Conservation (phyloP, 805 yeast species). For the Metschnikowia peoriensis region DNA sequence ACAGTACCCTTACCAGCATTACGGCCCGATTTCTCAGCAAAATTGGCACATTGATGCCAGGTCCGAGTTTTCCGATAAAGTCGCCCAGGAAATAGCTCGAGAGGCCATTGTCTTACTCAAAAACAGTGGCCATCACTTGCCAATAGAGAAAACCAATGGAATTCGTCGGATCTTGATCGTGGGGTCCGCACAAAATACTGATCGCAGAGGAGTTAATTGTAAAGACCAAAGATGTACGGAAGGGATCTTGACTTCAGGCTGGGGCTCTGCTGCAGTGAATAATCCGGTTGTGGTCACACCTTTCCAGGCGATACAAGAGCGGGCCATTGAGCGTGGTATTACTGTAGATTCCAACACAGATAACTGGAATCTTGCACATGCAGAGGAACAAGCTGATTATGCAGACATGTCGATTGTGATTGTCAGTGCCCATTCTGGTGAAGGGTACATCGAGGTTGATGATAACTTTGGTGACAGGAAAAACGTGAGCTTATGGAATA, state of each 20-base stretch:
- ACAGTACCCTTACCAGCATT: slow-evolving; percentile 50
- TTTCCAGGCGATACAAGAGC: slow-evolving; percentile 49
- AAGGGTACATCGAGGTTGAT: slow-evolving; percentile 57
- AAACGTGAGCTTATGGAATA: slow-evolving; percentile 54
- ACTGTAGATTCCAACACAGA: slow-evolving; percentile 45
- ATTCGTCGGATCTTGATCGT: slow-evolving; percentile 44
- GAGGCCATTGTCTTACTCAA: slow-evolving; percentile 58
- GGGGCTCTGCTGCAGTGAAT: slow-evolving; percentile 64
- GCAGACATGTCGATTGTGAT: slow-evolving; percentile 56
- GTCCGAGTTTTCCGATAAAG: slow-evolving; percentile 44
- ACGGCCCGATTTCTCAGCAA: slow-evolving; percentile 51
- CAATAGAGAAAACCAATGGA: slow-evolving; percentile 46
- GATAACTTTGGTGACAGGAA: slow-evolving; percentile 58
- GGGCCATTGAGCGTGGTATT: slow-evolving; percentile 47
- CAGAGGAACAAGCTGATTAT: slow-evolving; percentile 44
- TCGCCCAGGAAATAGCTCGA: slow-evolving; percentile 52
- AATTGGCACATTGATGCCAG: slow-evolving; percentile 58
- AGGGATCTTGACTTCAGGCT: slow-evolving; percentile 57
- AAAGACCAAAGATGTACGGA: slow-evolving; percentile 51
- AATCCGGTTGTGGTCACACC: slow-evolving; percentile 60
- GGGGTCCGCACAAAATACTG: slow-evolving; percentile 53
- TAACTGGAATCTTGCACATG: slow-evolving; percentile 45
- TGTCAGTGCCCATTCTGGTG: slow-evolving; percentile 56
- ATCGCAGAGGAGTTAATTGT: slow-evolving; percentile 51
- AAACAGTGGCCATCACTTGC: slow-evolving; percentile 50